phyloP scores from a whole-genome alignment of 495 filamentous ascomycete genomes.

The Hyaloscypha hepaticicola region DNA sequence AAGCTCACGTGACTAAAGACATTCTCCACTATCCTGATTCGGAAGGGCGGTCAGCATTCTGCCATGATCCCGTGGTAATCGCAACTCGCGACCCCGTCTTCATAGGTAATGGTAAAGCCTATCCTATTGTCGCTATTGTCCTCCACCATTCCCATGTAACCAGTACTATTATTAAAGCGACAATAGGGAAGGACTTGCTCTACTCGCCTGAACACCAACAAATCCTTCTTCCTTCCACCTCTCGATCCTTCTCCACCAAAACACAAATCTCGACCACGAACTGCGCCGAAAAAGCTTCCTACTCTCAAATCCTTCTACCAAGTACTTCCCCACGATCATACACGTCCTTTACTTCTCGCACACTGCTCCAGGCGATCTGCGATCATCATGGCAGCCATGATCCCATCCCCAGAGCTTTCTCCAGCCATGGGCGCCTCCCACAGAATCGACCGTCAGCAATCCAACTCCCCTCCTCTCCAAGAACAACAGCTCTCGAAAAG shows the following conservation, averaged over 20 bases:
- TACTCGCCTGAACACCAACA: not conserved
- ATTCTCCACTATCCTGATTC: too few species aligned
- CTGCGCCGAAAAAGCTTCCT: not conserved
- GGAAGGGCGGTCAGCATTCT: not conserved
- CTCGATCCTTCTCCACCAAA: not conserved
- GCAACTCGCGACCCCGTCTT: not conserved
- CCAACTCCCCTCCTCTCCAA: conserved; percentile 29
- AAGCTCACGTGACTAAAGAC: too few species aligned
- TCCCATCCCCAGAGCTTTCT: conserved; percentile 26
- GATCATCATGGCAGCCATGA: conserved; percentile 13
- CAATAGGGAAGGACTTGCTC: not conserved
- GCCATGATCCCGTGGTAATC: not conserved
- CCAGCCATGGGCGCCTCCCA: conserved; percentile 22
- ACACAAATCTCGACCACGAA: not conserved
- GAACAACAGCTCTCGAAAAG: conserved; percentile 68
- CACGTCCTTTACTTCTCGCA: not conserved
- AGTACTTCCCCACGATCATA: not conserved
- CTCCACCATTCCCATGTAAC: not conserved
- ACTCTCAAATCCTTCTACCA: not conserved
- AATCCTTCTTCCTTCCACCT: not conserved
- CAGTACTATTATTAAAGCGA: not conserved
- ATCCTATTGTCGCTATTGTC: not conserved
- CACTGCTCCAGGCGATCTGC: not conserved
- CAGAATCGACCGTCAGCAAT: conserved; percentile 22
- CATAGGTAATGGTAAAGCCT: not conserved